A percentile compares a stretch with the other conserved stretches of the same genome.
Evolutionary conservation across 202 grass and related monocot species (phyloP).

Genomic region (Schoenoplectus triqueter): DNA sequence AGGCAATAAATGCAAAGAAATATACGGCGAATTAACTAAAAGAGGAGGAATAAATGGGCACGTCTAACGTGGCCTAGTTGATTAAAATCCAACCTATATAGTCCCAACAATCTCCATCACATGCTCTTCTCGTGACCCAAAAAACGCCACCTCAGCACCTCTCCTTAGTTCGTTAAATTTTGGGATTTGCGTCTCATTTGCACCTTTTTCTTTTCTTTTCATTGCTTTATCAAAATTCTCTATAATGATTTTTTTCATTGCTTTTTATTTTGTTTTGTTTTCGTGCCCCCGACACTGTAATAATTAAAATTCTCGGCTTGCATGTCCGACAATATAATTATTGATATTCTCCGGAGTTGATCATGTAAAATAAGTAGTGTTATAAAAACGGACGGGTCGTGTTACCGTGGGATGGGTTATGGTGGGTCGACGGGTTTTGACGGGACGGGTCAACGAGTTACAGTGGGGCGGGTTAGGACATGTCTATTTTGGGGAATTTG

Average conservation of each 20-base stretch:
- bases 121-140: conserved; percentile 48
- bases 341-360: conserved; percentile 24
- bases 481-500: no score
- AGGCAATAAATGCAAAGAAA: not conserved
- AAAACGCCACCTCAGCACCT: conserved; percentile 16
- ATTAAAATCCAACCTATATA: conserved; percentile 50
- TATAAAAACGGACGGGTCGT: no score
- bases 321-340: conserved; percentile 31
- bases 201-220: not conserved
- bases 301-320: conserved; percentile 16
- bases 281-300: conserved; percentile 2
- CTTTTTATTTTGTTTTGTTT: conserved; percentile 29
- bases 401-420: no score
- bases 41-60: conserved; percentile 37
- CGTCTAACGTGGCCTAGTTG: conserved; percentile 42
- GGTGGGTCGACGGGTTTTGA: no score
- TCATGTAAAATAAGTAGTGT: not conserved
- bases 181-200: conserved; percentile 78
- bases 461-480: no score
- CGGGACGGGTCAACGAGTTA: no score
- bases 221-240: conserved; percentile 16
- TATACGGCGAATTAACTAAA: not conserved
- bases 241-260: not conserved
- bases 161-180: conserved; percentile 80
- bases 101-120: conserved; percentile 37